Conservation (phyloP, 208 protist genomes). For the Willaertia magna region DNA sequence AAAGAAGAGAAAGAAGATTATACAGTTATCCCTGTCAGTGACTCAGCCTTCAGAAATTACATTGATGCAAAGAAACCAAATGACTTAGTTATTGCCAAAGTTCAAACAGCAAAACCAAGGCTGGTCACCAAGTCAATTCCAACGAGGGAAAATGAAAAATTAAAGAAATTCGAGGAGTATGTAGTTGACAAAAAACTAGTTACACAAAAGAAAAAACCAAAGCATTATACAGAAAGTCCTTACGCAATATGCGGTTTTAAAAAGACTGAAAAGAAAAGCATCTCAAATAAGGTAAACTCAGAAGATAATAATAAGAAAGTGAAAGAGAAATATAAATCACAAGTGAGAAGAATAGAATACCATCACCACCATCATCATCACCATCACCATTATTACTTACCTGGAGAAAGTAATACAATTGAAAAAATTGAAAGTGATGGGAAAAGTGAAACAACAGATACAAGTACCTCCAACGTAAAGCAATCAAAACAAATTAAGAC, state of each 20-base stretch:
- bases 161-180: background rate
- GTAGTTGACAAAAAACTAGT: background rate
- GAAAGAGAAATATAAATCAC: background rate
- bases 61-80: background rate
- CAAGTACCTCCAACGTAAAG: too few species aligned
- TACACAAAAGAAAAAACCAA: background rate
- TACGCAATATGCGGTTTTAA: background rate
- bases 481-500: too few species aligned
- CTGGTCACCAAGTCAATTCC: background rate
- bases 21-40: background rate
- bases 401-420: too few species aligned
- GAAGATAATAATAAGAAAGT: background rate
- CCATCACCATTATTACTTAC: too few species aligned
- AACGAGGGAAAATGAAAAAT: background rate
- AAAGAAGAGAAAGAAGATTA: background rate
- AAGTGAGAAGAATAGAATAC: background rate
- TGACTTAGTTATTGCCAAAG: background rate
- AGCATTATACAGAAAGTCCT: background rate
- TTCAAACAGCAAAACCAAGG: background rate
- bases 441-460: too few species aligned
- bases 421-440: too few species aligned
- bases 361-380: too few species aligned
- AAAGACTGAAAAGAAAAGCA: background rate
- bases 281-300: background rate
- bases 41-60: background rate